phyloP scores from a whole-genome alignment of 2,329 filamentous ascomycete species.

The Cylindrodendrum hubeiense region DNA sequence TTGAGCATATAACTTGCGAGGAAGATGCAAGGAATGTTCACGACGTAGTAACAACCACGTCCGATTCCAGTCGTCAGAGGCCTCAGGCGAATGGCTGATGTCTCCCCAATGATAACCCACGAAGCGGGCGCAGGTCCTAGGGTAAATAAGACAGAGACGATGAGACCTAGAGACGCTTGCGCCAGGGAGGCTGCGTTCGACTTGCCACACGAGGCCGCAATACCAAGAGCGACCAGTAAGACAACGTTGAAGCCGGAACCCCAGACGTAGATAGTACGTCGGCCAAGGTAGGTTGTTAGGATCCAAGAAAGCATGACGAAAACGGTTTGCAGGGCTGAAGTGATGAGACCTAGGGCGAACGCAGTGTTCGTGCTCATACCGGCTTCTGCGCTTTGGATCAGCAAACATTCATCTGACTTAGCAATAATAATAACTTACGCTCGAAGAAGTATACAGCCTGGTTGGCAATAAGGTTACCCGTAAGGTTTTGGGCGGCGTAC shows the following conservation, averaged over 20 bases:
- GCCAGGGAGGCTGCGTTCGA: constrained; percentile 60
- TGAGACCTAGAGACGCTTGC: constrained; percentile 72
- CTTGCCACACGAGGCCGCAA: constrained; percentile 64
- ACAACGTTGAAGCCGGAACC: constrained; percentile 65
- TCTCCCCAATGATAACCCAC: constrained; percentile 76
- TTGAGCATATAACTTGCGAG: constrained; percentile 71
- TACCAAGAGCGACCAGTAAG: constrained; percentile 68
- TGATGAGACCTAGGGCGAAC: constrained; percentile 73
- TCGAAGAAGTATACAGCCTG: constrained; percentile 71
- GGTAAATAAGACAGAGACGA: constrained; percentile 74
- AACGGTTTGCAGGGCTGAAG: constrained; percentile 70
- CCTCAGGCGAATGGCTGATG: constrained; percentile 71
- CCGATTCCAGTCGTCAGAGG: constrained; percentile 73
- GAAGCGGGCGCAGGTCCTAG: constrained; percentile 71
- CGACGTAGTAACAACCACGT: constrained; percentile 71
- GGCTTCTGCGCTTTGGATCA: constrained; percentile 61
- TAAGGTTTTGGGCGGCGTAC: constrained; percentile 69
- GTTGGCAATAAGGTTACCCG: constrained; percentile 71
- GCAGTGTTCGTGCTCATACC: constrained; percentile 65
- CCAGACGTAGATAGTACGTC: constrained; percentile 73
- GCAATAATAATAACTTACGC: constrained; percentile 33
- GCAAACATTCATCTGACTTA: background rate
- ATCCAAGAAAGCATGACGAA: constrained; percentile 75
- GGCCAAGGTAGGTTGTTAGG: constrained; percentile 71
- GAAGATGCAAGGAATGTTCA: constrained; percentile 76